Base-by-base conservation (phyloP, 1,139 yeast genomes). In the Lodderomyces oxycetoniae region DNA sequence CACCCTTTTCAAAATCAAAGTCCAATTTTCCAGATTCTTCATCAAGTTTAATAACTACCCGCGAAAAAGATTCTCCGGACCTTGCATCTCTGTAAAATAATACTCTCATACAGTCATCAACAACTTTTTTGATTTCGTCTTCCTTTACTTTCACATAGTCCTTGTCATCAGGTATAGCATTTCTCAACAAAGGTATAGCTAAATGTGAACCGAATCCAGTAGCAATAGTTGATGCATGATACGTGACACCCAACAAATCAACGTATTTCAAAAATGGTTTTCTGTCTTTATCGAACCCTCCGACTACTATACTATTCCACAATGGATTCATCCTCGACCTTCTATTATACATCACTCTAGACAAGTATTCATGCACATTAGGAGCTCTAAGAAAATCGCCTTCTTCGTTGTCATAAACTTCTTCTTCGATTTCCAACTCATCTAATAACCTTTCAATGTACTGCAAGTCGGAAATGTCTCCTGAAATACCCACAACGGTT, bases 121-220 rank as follows among this genome's bases (percentile, higher is more conserved):
- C 70, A 11, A 81, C 77, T 37, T 74, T 71, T 41, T 82, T 73
- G 2, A 96, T 98, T 35, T 83, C 77, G 40, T 71, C 81, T 52
- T 85, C 85, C 22, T 76, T 66, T 17, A 91, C 74, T 30, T 79
- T 76, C 19, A 67, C 76, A 47, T 69, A 79, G 48, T 88, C 96
- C 25, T 74, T 79, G 46, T 89, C 96, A 30, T 68, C 66, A 39
- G 89, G 95, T 32, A 84, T 86, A 41, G 82, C 71, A 55, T 84
- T 79, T 64, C 99, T 81, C 57, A 93, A 71, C 47, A 93, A 66
- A 23, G 99, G 99, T 29, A 88, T 64, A 3, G 98, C 98, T 59
- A 93, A 70, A 59, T 93, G 91, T 9, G 95, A 82, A 38, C 98
- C 99, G 58, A 89, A 91, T 1, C 99, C 99, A 2, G 98, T 89